Base-by-base conservation (phyloP, 805 yeast genomes). In the Teunomyces barrocoloradensis region DNA sequence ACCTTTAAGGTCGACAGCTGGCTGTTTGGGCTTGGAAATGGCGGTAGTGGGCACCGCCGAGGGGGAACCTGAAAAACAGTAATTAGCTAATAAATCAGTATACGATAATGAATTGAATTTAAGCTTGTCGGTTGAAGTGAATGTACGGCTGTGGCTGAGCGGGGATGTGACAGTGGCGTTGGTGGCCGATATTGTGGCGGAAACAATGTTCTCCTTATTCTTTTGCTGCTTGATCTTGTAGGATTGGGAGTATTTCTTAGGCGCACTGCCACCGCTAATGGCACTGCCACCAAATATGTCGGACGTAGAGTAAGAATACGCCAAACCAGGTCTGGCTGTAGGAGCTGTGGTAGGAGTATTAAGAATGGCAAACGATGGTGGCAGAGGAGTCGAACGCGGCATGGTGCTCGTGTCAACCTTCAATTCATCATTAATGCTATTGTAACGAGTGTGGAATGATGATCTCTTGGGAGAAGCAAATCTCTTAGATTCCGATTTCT, bases 31-130 rank as follows among this genome's bases (percentile, higher is more conserved):
- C 18, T 32, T 32, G 11, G 18, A 13, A 7, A 13, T 23, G 21
- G 21, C 5, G 21, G 25, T 34, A 7, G 38, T 21, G 29, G 40
- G 15, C n/a, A 28, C 40, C n/a, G 18, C 42, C 6, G 44, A 32
- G 28, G 35, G 48, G 18, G 68, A 64, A 34, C 66, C 66, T 44
- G 61, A 64, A 54, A 69, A 69, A 51, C 75, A 69, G 46, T 66
- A 69, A 28, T 60, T 64, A 45, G 63, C 65, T 45, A 69, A 55
- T 48, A 69, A 59, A 50, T 66, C 71, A 2, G 70, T 57, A 48
- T 69, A 69, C 15, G 59, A 51, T 53, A 63, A 53, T 27, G 64
- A 54, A 46, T 54, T 56, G 47, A 64, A 57, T 30, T 53, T 52
- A 23, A 58, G 42, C 41, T 50, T 54, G 11, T 45, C 43, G 40